Conservation (phyloP, 2,329 filamentous ascomycete genomes). For the Fusarium kyushuense region DNA sequence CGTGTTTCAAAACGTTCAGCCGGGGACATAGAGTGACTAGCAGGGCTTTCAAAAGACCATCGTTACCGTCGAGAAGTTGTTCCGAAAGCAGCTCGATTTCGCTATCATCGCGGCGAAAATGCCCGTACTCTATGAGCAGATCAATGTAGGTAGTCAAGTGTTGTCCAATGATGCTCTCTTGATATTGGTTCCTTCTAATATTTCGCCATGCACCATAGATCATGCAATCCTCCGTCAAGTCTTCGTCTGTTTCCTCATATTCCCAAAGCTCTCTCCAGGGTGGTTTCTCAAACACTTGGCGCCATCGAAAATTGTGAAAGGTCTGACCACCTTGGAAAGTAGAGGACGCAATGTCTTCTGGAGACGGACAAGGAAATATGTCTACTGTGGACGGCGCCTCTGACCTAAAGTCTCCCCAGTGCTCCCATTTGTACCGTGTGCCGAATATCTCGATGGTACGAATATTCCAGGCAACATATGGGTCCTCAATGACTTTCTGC, state of each 20-base stretch:
- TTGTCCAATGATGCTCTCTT: not conserved
- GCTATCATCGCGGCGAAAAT: not conserved
- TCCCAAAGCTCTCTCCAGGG: not conserved
- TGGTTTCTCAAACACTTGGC: not conserved
- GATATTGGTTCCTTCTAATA: not conserved
- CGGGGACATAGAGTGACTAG: not conserved
- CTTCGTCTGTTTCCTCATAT: not conserved
- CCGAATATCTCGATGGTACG: not conserved
- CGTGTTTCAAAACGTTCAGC: not conserved
- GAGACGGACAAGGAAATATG: not conserved
- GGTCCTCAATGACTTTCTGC: not conserved
- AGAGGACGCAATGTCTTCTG: not conserved
- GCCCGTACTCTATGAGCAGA: not conserved
- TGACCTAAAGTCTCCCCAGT: not conserved
- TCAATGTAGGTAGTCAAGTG: not conserved
- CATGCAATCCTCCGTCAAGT: not conserved
- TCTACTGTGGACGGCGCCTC: not conserved
- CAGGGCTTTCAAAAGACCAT: not conserved
- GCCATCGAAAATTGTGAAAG: not conserved
- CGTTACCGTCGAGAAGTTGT: not conserved
- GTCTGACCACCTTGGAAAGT: not conserved
- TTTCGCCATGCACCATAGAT: not conserved
- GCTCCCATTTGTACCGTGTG: not conserved
- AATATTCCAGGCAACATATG: constrained; percentile 7
- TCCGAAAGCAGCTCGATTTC: no score